Base-by-base conservation (phyloP, 441 rosid genomes). In the Adansonia rubrostipa region DNA sequence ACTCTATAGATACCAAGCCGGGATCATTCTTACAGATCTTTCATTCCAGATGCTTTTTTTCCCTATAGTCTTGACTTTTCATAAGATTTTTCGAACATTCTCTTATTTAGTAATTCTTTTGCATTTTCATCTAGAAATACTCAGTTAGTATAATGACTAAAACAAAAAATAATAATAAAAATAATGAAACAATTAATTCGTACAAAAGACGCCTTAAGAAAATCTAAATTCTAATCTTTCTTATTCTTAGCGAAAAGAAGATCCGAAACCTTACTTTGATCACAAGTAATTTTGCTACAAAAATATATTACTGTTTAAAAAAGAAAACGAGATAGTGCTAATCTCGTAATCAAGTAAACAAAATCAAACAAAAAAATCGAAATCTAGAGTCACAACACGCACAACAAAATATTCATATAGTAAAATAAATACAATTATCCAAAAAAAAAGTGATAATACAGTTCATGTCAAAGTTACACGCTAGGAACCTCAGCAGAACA, bases 251-350 rank as follows among this genome's bases (percentile, higher is more conserved):
- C 71, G 1, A 42, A 66, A 67, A 68, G 3, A 68, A 14, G 36
- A 68, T 19, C 72, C 54, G 56, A 47, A 45, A 45, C 72, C 71
- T 68, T 68, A 20, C 33, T 45, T 68, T 67, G 15, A 67, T 67
- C 72, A 3, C 14, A 40, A 22, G 22, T 36, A 64, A 67, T 70
- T 40, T 70, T 50, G 17, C 60, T 13, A n/a, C 15, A 9, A 19
- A 67, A n/a, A 36, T 56, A 56, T 5, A 56, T 56, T 3, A 6
- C 15, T 33, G 3, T 51, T 51, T 4, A 51, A 53, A 20, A 57
- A 57, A 60, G 6, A 13, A 54, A n/a, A n/a, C n/a, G 6, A 2
- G 8, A 19, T 7, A 17, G 48, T 36, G 22, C 69, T 44, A 33
- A 64, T 15, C 6, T 14, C 48, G 15, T 64, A 36, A 33, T 14